phyloP scores from a whole-genome alignment of 805 yeast species.

The Starmerella stellata region DNA sequence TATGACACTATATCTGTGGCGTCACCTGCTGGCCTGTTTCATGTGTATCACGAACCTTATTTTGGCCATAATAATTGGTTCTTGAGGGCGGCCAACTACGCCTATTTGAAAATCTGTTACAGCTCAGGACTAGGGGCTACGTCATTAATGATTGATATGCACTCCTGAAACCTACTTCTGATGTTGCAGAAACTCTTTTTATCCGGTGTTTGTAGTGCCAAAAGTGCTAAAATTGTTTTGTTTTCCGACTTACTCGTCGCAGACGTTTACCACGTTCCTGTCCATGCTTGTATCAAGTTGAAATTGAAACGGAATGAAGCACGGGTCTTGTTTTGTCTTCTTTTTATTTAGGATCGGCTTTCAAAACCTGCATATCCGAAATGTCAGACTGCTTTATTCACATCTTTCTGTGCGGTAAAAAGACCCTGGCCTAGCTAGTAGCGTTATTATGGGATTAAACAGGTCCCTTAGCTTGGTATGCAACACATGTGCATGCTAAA shows the following conservation, averaged over 20 bases:
- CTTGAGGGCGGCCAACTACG: neutral
- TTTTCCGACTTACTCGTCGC: neutral
- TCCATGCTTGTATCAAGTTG: neutral
- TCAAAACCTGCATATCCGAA: no score
- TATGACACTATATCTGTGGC: neutral
- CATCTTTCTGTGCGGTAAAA: neutral
- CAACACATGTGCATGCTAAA: neutral
- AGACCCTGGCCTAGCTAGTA: neutral
- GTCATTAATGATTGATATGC: neutral
- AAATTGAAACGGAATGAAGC: no score
- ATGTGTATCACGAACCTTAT: neutral
- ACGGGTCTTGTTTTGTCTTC: no score
- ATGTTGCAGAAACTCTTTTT: neutral
- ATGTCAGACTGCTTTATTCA: no score
- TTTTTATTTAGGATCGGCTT: no score
- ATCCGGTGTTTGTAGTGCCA: neutral
- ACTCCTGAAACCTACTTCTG: neutral
- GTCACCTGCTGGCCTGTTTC: neutral
- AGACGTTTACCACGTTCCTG: neutral
- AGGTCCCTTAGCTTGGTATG: neutral
- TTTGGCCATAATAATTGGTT: neutral
- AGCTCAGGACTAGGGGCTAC: neutral
- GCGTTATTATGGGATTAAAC: neutral
- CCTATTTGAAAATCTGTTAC: neutral
- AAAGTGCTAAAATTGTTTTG: neutral